A percentile compares a stretch with the other conserved stretches of the same genome.
Evolutionary conservation across 805 yeast genomes (phyloP).

Genomic region (Zygoascus ofunaensis): DNA sequence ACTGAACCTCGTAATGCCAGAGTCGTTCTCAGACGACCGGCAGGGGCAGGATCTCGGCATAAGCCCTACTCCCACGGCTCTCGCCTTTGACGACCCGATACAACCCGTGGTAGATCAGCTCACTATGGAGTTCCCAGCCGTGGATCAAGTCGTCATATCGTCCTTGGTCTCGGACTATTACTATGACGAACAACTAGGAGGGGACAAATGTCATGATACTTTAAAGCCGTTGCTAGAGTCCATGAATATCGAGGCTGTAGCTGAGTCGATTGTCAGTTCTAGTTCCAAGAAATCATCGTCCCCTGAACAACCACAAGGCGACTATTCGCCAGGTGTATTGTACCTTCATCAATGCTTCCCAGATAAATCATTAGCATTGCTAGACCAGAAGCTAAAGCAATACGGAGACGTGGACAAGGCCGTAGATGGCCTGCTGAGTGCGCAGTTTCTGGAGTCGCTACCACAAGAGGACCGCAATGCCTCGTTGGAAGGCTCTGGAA

Average conservation of each 20-base stretch:
- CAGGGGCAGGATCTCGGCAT: no score
- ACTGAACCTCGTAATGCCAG: no score
- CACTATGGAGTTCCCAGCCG: neutral
- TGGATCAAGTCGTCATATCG: neutral
- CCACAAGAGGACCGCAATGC: conserved; percentile 5
- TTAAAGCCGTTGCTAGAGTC: neutral
- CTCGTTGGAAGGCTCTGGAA: neutral
- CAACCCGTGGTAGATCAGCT: conserved; percentile 2
- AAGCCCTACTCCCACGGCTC: no score
- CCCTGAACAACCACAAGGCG: neutral
- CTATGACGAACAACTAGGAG: neutral
- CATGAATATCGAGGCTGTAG: neutral
- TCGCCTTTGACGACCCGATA: no score
- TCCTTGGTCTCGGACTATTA: neutral
- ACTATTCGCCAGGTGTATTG: neutral
- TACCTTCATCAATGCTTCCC: conserved; percentile 17
- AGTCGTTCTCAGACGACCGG: no score
- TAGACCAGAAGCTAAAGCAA: conserved; percentile 9
- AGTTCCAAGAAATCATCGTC: neutral
- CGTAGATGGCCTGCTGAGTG: conserved; percentile 14
- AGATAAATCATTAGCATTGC: conserved; percentile 5
- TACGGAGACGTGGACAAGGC: conserved; percentile 14
- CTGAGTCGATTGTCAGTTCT: neutral
- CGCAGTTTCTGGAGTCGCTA: neutral
- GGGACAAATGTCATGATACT: neutral